These are phyloP conservation scores for Vaccinium macrocarpon DNA, from an alignment of 148 eudicot species.

Conservation along the genomic window DNA sequence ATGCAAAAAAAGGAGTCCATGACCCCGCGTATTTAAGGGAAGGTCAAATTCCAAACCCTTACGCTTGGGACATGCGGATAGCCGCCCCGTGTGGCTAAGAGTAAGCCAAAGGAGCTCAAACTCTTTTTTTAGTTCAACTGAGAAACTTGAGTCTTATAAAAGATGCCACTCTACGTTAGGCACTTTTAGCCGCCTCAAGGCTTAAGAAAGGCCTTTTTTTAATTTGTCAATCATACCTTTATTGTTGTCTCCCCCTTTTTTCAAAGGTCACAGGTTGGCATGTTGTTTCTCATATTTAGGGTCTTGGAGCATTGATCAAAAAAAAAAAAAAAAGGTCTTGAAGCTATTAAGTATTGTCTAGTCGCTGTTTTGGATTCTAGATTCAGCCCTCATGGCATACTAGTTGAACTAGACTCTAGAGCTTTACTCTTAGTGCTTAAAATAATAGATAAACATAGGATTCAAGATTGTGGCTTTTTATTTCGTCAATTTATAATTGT, in stretches of 20 bases:
- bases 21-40: no score
- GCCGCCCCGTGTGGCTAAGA: no score
- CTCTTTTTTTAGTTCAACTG: no score
- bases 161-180: no score
- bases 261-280: not conserved
- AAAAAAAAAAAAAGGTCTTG: no score
- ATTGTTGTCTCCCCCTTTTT: not conserved
- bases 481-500: not conserved
- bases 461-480: not conserved
- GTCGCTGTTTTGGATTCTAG: not conserved
- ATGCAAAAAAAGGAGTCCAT: no score
- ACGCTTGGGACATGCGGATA: no score
- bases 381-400: not conserved
- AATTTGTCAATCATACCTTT: not conserved
- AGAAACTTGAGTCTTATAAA: no score
- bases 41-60: no score
- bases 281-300: not conserved
- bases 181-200: not conserved
- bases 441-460: not conserved
- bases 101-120: no score
- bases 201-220: not conserved
- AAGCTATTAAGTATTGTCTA: not conserved
- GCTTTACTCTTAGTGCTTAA: constrained; percentile 6
- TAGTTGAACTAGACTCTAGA: not conserved
- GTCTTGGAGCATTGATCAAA: no score